These are phyloP conservation scores for Amanita pseudoporphyria DNA, from an alignment of 768 basidiomycete species.

Conservation along the genomic window DNA sequence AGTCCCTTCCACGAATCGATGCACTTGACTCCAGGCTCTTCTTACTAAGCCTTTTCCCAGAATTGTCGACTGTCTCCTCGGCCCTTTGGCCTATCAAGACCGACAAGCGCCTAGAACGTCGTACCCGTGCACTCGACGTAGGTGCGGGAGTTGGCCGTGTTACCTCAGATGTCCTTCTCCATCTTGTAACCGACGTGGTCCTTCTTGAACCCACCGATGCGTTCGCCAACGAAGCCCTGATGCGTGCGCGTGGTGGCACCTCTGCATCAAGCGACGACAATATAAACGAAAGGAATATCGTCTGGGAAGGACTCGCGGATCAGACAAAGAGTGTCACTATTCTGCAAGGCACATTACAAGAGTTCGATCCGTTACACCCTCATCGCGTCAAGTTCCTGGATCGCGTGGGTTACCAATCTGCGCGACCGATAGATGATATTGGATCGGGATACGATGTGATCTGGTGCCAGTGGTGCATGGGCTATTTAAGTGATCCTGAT, in stretches of 20 bases:
- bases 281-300: constrained; percentile 7
- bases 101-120: constrained; percentile 13
- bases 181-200: constrained; percentile 78
- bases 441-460: constrained; percentile 76
- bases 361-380: constrained; percentile 58
- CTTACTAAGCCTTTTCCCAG: constrained; percentile 71
- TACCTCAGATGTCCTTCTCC: constrained; percentile 81
- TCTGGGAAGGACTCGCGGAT: constrained; percentile 64
- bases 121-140: constrained; percentile 78
- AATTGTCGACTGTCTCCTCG: constrained; percentile 69
- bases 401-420: constrained; percentile 54
- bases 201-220: constrained; percentile 80
- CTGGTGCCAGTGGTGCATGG: constrained; percentile 98
- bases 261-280: background rate
- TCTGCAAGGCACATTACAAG: constrained; percentile 71
- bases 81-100: constrained; percentile 45
- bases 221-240: constrained; percentile 69
- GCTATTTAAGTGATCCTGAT: constrained; percentile 71
- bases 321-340: constrained; percentile 66
- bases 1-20: constrained; percentile 73
- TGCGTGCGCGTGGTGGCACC: constrained; percentile 25
- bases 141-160: constrained; percentile 94
- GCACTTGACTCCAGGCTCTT: constrained; percentile 85
- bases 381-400: constrained; percentile 43
- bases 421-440: constrained; percentile 34